These are phyloP conservation scores for Oropetium thomaeum DNA, from an alignment of 176 grass and related monocot genomes.

Conservation along the genomic window DNA sequence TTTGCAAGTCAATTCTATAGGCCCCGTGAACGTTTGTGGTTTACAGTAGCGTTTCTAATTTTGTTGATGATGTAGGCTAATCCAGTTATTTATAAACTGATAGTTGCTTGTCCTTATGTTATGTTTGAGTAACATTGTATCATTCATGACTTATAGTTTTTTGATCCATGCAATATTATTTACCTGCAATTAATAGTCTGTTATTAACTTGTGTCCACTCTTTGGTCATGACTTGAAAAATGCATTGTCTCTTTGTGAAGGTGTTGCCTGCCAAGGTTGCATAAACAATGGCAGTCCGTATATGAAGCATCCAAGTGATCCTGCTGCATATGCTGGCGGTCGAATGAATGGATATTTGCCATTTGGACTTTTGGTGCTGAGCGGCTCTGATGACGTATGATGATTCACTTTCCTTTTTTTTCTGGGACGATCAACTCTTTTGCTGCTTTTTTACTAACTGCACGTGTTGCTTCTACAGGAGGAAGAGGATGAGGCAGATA, in stretches of 20 bases:
- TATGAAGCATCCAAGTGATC: slow-evolving; percentile 3
- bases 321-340: background rate
- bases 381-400: background rate
- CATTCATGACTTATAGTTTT: too few relatives aligned
- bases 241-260: background rate
- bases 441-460: background rate
- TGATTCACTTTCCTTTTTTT: background rate
- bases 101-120: too few relatives aligned
- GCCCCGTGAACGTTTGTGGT: too few relatives aligned
- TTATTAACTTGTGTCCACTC: background rate
- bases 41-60: too few relatives aligned
- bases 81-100: too few relatives aligned
- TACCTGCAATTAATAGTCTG: background rate
- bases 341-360: background rate
- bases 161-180: background rate
- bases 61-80: too few relatives aligned
- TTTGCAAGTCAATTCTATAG: too few relatives aligned
- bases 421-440: background rate
- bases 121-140: too few relatives aligned
- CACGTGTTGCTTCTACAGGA: background rate
- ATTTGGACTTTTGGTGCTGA: background rate
- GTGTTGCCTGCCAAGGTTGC: background rate
- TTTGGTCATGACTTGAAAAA: background rate
- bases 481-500: background rate
- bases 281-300: background rate